These are phyloP conservation scores for Domatiomyces globalis DNA, from an alignment of 2,329 filamentous ascomycete genomes.

Conservation along the genomic window DNA sequence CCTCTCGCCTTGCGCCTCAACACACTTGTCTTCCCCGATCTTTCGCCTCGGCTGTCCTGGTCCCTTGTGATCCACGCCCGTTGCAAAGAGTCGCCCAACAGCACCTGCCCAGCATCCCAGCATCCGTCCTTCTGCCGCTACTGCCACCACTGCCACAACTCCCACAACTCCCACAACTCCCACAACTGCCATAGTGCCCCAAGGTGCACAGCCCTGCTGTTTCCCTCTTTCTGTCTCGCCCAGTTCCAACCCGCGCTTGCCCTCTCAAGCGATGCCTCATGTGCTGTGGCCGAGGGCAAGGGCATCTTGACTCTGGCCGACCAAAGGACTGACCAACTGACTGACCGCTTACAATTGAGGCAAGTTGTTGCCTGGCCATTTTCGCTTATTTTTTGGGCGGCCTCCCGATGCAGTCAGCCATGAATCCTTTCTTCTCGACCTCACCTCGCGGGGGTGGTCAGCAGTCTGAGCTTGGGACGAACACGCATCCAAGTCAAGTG, in stretches of 20 bases:
- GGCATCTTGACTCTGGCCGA: not conserved
- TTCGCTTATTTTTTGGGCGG: not conserved
- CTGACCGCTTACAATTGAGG: no score
- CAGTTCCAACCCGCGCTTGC: not conserved
- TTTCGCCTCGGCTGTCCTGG: no score
- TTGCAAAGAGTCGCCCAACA: no score
- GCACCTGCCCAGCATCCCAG: no score
- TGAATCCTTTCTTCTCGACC: constrained; percentile 7
- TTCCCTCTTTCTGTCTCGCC: not conserved
- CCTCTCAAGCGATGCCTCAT: not conserved
- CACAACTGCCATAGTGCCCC: no score
- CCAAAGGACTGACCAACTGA: not conserved
- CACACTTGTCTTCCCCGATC: no score
- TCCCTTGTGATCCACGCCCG: no score
- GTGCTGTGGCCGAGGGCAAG: not conserved
- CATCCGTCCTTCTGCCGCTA: no score
- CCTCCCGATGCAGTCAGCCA: not conserved
- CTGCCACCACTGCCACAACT: no score
- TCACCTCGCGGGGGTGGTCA: constrained; percentile 1
- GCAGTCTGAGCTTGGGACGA: not conserved
- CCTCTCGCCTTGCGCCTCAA: no score
- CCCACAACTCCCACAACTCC: no score
- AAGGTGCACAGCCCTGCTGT: no score
- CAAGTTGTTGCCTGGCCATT: not conserved
- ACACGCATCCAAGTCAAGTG: not conserved